Percentiles rank a stretch among this genome's conserved stretches.
These are phyloP conservation scores for Rhodotorula mucilaginosa DNA, from an alignment of 1,284 basidiomycete genomes.

Conservation along the genomic window DNA sequence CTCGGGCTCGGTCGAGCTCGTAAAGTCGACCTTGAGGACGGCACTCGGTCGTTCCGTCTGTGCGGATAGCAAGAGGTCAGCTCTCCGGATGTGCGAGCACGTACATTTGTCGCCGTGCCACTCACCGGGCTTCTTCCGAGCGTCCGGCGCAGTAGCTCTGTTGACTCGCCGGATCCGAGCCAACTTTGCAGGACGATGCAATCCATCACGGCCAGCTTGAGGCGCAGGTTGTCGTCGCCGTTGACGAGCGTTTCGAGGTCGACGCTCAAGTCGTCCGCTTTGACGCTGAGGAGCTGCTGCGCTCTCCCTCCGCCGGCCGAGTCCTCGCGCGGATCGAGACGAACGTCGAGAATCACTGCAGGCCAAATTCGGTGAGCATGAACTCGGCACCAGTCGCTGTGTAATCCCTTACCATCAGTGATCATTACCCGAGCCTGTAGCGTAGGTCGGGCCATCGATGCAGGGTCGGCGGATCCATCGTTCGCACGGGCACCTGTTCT, in stretches of 20 bases:
- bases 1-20: conserved; percentile 63
- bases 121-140: not conserved
- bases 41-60: conserved; percentile 44
- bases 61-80: conserved; percentile 24
- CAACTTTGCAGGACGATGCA: not conserved
- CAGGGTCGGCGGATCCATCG: not conserved
- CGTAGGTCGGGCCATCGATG: too few relatives aligned
- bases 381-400: not conserved
- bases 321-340: conserved; percentile 49
- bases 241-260: conserved; percentile 60
- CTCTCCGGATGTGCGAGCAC: not conserved
- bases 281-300: not conserved
- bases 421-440: too few relatives aligned
- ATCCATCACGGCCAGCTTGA: conserved; percentile 73
- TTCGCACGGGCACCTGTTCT: not conserved
- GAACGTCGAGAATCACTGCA: conserved; percentile 49
- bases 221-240: conserved; percentile 44
- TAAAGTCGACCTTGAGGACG: conserved; percentile 65
- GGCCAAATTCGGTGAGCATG: not conserved
- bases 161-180: too few relatives aligned
- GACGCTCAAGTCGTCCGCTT: conserved; percentile 63
- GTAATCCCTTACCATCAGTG: too few relatives aligned
- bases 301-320: too few relatives aligned
- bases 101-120: not conserved
- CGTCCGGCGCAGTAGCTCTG: too few relatives aligned